Evolutionary conservation across 345 rosid species (phyloP).

Genomic region (Cochlearia excelsa): DNA sequence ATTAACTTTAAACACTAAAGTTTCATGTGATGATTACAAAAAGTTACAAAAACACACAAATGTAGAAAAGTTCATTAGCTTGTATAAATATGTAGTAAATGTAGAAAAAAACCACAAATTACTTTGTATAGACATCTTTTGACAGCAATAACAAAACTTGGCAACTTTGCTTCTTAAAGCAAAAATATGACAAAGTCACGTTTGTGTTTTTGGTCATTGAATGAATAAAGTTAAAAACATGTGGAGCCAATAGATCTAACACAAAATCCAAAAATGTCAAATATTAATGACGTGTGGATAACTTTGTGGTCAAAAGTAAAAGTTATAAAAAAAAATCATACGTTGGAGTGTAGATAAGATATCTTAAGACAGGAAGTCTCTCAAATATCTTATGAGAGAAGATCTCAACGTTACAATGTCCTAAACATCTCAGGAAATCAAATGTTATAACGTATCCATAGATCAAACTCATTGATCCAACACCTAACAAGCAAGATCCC

Average conservation of each 20-base stretch:
- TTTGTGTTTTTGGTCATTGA: too few species aligned
- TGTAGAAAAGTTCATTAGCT: too few species aligned
- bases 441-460: conserved; percentile 58
- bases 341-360: conserved; percentile 87
- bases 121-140: too few species aligned
- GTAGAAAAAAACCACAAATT: too few species aligned
- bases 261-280: not conserved
- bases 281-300: not conserved
- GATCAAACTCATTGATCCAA: conserved; percentile 57
- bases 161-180: not conserved
- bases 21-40: not conserved
- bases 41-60: not conserved
- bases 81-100: too few species aligned
- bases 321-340: conserved; percentile 22
- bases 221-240: not conserved
- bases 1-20: not conserved
- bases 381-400: conserved; percentile 57
- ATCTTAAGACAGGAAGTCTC: conserved; percentile 58
- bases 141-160: not conserved
- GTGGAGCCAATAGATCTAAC: not conserved
- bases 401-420: conserved; percentile 80
- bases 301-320: not conserved
- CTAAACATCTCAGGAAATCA: conserved; percentile 79
- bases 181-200: not conserved
- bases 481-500: conserved; percentile 59